Evolutionary conservation across 257 asterid genomes (phyloP).

Genomic region (Salvia splendens): DNA sequence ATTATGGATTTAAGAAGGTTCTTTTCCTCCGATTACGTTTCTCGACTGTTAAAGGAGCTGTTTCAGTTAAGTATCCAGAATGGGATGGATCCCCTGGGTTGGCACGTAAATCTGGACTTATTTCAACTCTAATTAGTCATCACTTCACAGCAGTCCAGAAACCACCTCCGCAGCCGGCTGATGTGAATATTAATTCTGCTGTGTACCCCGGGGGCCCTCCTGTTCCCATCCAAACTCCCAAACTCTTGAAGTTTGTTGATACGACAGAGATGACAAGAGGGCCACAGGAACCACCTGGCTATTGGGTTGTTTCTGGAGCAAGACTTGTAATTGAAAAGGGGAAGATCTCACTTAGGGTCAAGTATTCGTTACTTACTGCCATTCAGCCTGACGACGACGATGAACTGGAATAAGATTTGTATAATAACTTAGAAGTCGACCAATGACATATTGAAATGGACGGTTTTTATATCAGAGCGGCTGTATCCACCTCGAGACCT

Average conservation of each 20-base stretch:
- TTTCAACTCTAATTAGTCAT: constrained; percentile 89
- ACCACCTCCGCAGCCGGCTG: constrained; percentile 83
- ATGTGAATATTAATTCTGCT: constrained; percentile 91
- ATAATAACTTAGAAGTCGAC: constrained; percentile 18
- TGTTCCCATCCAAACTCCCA: constrained; percentile 67
- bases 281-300: constrained; percentile 93
- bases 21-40: constrained; percentile 72
- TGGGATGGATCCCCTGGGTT: constrained; percentile 97
- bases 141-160: constrained; percentile 78
- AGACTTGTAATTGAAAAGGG: constrained; percentile 91
- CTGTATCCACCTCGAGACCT: neutral
- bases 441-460: constrained; percentile 10
- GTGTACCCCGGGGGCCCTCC: constrained; percentile 98
- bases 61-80: constrained; percentile 69
- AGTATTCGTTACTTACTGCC: constrained; percentile 72
- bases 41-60: constrained; percentile 73
- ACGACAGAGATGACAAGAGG: constrained; percentile 93
- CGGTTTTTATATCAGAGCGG: constrained; percentile 4
- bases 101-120: constrained; percentile 90
- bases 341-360: constrained; percentile 78
- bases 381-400: constrained; percentile 73
- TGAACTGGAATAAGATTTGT: constrained; percentile 43
- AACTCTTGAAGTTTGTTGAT: constrained; percentile 84
- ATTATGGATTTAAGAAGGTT: constrained; percentile 80
- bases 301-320: constrained; percentile 98